A percentile compares a stretch with the other conserved stretches of the same genome.
Conservation (phyloP, 2,329 filamentous ascomycete species). For the Colletotrichum lentis region DNA sequence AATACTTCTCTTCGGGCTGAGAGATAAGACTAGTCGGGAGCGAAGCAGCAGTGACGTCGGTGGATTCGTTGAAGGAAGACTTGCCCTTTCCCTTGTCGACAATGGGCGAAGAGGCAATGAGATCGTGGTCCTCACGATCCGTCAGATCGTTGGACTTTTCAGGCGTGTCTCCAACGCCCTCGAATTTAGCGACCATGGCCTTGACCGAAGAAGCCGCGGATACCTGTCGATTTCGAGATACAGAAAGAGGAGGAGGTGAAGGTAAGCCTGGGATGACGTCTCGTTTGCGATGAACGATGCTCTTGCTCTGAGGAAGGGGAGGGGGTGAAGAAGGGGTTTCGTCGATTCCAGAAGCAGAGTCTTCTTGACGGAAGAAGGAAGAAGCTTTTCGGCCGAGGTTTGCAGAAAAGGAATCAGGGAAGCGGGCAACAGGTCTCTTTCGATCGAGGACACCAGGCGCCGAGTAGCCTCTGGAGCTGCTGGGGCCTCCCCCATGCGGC, state of each 20-base stretch:
- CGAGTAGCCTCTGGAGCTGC: constrained; percentile 24
- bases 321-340: background rate
- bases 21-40: background rate
- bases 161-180: constrained; percentile 4
- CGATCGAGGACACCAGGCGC: constrained; percentile 32
- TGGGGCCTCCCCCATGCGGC: background rate
- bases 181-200: constrained; percentile 34
- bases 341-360: constrained; percentile 2
- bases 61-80: constrained; percentile 3
- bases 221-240: constrained; percentile 17
- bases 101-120: constrained; percentile 7
- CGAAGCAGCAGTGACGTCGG: background rate
- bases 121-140: background rate
- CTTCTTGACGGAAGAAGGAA: constrained; percentile 11
- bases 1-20: background rate
- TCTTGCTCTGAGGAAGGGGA: constrained; percentile 21
- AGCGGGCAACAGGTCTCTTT: constrained; percentile 33
- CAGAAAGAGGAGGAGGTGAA: background rate
- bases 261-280: constrained; percentile 20
- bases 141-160: constrained; percentile 10
- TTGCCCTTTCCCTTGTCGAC: constrained; percentile 21
- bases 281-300: constrained; percentile 24
- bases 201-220: constrained; percentile 30
- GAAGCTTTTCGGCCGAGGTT: constrained; percentile 29
- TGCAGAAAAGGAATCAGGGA: constrained; percentile 35